phyloP scores from a whole-genome alignment of 1,284 basidiomycete genomes.

The Pisolithus thermaeus region DNA sequence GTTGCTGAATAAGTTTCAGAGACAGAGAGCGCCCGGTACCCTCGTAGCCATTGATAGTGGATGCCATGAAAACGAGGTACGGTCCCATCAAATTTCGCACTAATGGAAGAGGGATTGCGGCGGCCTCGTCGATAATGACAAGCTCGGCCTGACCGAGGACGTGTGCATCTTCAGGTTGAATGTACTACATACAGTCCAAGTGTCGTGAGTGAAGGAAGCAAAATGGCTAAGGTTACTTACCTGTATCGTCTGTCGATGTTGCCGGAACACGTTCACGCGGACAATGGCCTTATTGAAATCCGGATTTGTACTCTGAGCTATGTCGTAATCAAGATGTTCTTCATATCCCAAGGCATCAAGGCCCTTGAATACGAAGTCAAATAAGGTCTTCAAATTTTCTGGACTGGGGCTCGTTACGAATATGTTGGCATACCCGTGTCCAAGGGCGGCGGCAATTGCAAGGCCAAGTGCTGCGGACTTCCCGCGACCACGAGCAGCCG shows the following conservation, averaged over 20 bases:
- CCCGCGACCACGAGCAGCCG: constrained; percentile 91
- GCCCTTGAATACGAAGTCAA: constrained; percentile 98
- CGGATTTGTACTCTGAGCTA: constrained; percentile 89
- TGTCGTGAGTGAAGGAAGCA: background rate
- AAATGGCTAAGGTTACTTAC: constrained; percentile 34
- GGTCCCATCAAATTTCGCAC: constrained; percentile 95
- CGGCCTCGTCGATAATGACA: constrained; percentile 97
- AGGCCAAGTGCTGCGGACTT: constrained; percentile 96
- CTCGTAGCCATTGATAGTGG: constrained; percentile 99
- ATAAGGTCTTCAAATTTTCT: constrained; percentile 97
- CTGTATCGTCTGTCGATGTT: constrained; percentile 92
- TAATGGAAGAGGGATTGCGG: constrained; percentile 93
- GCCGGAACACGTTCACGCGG: constrained; percentile 90
- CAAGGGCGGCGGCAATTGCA: constrained; percentile 89
- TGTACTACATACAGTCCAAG: constrained; percentile 60
- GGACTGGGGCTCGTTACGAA: constrained; percentile 98
- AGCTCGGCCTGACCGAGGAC: constrained; percentile 97
- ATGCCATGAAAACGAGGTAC: constrained; percentile 97
- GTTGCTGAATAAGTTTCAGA: constrained; percentile 96
- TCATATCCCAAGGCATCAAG: constrained; percentile 94
- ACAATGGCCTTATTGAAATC: constrained; percentile 97
- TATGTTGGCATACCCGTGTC: constrained; percentile 95
- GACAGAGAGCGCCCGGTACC: constrained; percentile 96
- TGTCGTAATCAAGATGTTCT: constrained; percentile 97
- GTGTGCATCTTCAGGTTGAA: constrained; percentile 95